phyloP scores from a whole-genome alignment of 768 basidiomycete species.

The Agrocybe praecox region DNA sequence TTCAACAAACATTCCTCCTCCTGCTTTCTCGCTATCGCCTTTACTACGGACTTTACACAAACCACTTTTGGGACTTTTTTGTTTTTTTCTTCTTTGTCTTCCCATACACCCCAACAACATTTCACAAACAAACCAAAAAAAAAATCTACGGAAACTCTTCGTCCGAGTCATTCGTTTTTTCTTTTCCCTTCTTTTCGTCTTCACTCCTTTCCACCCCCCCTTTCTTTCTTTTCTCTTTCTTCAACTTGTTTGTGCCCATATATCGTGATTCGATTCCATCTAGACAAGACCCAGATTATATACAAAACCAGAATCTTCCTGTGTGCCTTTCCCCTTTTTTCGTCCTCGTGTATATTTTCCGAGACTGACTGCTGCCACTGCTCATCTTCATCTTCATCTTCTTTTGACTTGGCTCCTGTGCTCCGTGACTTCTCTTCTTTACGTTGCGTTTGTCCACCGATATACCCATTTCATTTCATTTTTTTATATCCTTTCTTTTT shows the following conservation, averaged over 20 bases:
- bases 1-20: not conserved
- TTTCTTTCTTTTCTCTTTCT: not conserved
- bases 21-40: not conserved
- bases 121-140: no score
- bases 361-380: no score
- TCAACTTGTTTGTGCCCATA: not conserved
- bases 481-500: not conserved
- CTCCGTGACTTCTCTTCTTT: not conserved
- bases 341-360: constrained; percentile 3
- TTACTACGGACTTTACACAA: not conserved
- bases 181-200: not conserved
- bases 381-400: no score
- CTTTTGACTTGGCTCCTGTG: not conserved
- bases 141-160: no score
- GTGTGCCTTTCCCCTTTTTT: not conserved
- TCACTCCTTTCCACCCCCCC: not conserved
- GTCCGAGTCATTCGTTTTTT: not conserved
- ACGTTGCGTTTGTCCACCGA: not conserved
- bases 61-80: not conserved
- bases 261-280: not conserved
- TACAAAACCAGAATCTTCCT: constrained; percentile 7
- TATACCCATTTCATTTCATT: constrained; percentile 3
- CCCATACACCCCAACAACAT: no score
- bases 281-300: constrained; percentile 14
- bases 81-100: not conserved